phyloP scores from a whole-genome alignment of 2,329 filamentous ascomycete genomes.

The Neonectria coccinea region DNA sequence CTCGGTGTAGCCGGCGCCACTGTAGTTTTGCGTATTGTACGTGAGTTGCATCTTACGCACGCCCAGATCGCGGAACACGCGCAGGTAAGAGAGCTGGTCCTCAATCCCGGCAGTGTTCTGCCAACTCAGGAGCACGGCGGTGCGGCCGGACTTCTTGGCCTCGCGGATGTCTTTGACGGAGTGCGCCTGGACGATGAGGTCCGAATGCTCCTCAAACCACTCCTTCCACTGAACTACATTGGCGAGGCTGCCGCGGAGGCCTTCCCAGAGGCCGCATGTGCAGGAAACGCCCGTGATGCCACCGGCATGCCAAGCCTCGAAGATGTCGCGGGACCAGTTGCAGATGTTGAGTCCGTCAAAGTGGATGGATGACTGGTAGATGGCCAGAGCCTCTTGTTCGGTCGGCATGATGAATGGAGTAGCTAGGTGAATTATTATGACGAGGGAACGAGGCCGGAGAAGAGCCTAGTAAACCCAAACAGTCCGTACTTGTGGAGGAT shows the following conservation, averaged over 20 bases:
- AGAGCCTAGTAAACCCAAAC: neutral
- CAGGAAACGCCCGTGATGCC: slow-evolving; percentile 56
- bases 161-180: slow-evolving; percentile 51
- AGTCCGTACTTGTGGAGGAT: neutral
- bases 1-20: slow-evolving; percentile 55
- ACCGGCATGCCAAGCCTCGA: slow-evolving; percentile 53
- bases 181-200: slow-evolving; percentile 54
- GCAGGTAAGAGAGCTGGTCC: slow-evolving; percentile 52
- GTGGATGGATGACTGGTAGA: slow-evolving; percentile 52
- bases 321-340: slow-evolving; percentile 55
- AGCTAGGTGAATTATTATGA: neutral
- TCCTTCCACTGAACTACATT: slow-evolving; percentile 57
- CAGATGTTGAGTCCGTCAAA: slow-evolving; percentile 57
- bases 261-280: slow-evolving; percentile 55
- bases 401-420: slow-evolving; percentile 46
- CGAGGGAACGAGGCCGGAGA: neutral
- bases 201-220: slow-evolving; percentile 56
- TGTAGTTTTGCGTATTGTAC: slow-evolving; percentile 58
- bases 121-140: slow-evolving; percentile 54
- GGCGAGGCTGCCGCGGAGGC: slow-evolving; percentile 52
- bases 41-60: slow-evolving; percentile 58
- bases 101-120: slow-evolving; percentile 57
- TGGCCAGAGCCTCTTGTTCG: slow-evolving; percentile 51
- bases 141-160: slow-evolving; percentile 52
- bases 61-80: slow-evolving; percentile 55